A percentile compares a stretch with the other conserved stretches of the same genome.
Evolutionary conservation across 2,329 filamentous ascomycete genomes (phyloP).

Genomic region (Capronia americana): DNA sequence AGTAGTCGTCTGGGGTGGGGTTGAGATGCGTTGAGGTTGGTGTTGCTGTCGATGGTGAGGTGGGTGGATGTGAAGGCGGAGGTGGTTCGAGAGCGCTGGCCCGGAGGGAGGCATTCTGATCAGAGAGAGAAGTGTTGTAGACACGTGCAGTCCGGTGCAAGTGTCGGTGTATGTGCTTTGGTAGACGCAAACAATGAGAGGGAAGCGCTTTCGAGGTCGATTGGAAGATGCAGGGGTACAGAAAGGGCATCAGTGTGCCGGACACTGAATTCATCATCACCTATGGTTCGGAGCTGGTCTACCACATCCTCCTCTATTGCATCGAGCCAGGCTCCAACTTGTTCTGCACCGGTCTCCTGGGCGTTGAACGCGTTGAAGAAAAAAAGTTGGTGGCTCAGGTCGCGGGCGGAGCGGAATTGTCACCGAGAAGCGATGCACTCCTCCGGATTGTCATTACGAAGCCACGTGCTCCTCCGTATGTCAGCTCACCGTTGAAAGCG

Average conservation of each 20-base stretch:
- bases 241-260: slow-evolving; percentile 44
- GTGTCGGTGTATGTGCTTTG: slow-evolving; percentile 22
- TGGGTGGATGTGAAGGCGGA: slow-evolving; percentile 25
- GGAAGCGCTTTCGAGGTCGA: slow-evolving; percentile 17
- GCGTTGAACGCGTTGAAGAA: background rate
- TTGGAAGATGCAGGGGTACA: slow-evolving; percentile 44
- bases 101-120: slow-evolving; percentile 36
- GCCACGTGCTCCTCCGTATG: background rate
- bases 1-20: slow-evolving; percentile 83
- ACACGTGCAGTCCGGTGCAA: slow-evolving; percentile 1
- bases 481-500: background rate
- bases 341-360: background rate
- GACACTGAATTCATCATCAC: slow-evolving; percentile 25
- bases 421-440: background rate
- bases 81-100: slow-evolving; percentile 27
- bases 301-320: too few relatives aligned
- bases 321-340: background rate
- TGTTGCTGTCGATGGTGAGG: slow-evolving; percentile 1
- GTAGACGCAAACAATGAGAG: slow-evolving; percentile 30
- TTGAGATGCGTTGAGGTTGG: slow-evolving; percentile 65
- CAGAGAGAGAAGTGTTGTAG: slow-evolving; percentile 18
- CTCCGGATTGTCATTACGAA: background rate
- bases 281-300: background rate
- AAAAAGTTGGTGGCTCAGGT: background rate
- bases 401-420: slow-evolving; percentile 14